Conservation (phyloP, 495 filamentous ascomycete species). For the Achaetomiella virescens region DNA sequence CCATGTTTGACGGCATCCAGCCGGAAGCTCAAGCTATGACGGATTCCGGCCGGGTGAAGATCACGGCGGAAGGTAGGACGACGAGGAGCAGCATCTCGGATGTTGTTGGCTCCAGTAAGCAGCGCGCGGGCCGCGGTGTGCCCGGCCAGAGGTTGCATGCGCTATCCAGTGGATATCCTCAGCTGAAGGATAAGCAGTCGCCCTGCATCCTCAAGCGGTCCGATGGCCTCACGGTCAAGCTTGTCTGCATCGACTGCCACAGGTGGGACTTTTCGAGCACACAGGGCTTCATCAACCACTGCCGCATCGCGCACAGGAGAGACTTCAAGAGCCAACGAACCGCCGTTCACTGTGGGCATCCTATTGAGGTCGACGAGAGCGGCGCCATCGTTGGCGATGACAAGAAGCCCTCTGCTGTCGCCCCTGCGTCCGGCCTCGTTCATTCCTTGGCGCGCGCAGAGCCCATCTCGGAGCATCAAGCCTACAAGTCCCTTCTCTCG, state of each 20-base stretch:
- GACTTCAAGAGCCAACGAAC: slow-evolving; percentile 93
- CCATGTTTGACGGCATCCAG: slow-evolving; percentile 68
- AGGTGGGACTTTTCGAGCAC: slow-evolving; percentile 88
- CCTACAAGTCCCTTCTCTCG: slow-evolving; percentile 42
- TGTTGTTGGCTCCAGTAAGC: slow-evolving; percentile 46
- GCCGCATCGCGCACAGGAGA: slow-evolving; percentile 85
- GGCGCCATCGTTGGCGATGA: slow-evolving; percentile 51
- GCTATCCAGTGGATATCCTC: slow-evolving; percentile 64
- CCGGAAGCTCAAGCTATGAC: slow-evolving; percentile 30
- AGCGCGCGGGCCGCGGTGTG: slow-evolving; percentile 55
- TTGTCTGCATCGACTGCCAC: slow-evolving; percentile 84
- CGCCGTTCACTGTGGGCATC: slow-evolving; percentile 78
- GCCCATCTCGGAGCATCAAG: slow-evolving; percentile 47
- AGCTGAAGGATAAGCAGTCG: slow-evolving; percentile 57
- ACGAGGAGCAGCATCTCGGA: slow-evolving; percentile 69
- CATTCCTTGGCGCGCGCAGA: slow-evolving; percentile 64
- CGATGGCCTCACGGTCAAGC: slow-evolving; percentile 57
- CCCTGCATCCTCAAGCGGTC: slow-evolving; percentile 48
- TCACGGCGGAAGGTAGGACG: slow-evolving; percentile 55
- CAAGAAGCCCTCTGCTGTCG: slow-evolving; percentile 32
- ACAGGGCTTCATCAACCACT: slow-evolving; percentile 98
- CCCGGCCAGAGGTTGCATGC: slow-evolving; percentile 60
- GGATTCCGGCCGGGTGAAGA: slow-evolving; percentile 37
- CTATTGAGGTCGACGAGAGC: slow-evolving; percentile 63
- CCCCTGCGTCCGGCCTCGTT: slow-evolving; percentile 46